Conservation (phyloP, 108 stramenopile genomes). For the Conticribra guillardii region DNA sequence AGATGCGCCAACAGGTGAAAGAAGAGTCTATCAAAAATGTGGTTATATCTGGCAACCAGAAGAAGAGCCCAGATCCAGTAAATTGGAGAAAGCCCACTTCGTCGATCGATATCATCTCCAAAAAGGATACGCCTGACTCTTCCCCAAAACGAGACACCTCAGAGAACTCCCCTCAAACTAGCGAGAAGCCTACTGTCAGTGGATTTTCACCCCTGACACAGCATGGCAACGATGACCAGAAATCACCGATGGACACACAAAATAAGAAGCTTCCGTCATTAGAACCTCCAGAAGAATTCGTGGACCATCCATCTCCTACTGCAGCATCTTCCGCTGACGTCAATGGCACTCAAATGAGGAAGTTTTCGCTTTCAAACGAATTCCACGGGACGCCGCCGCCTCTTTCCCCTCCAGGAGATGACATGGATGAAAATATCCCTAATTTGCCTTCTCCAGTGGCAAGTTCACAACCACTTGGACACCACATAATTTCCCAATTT, state of each 20-base stretch:
- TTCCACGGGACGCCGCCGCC: neutral
- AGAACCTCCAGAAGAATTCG: too few species aligned
- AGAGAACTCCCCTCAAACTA: too few species aligned
- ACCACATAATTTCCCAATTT: conserved; percentile 34
- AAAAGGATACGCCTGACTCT: neutral
- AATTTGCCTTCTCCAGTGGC: conserved; percentile 3
- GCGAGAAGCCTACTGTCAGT: too few species aligned
- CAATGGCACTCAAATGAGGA: too few species aligned
- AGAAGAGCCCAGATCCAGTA: neutral
- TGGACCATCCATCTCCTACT: too few species aligned
- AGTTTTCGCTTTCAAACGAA: neutral
- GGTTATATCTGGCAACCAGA: conserved; percentile 40
- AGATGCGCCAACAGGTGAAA: conserved; percentile 53
- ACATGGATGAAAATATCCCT: neutral
- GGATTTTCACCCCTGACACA: too few species aligned
- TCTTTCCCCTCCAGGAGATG: neutral
- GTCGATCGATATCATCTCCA: conserved; percentile 2
- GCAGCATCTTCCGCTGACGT: too few species aligned
- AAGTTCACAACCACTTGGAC: conserved; percentile 5
- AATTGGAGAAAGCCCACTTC: neutral
- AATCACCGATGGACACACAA: too few species aligned
- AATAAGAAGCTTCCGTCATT: too few species aligned
- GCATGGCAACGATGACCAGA: too few species aligned
- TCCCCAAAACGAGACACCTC: neutral
- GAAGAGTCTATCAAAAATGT: conserved; percentile 49